A percentile compares a stretch with the other conserved stretches of the same genome.
phyloP scores from a whole-genome alignment of 148 eudicot species.

The Vaccinium myrtillus region DNA sequence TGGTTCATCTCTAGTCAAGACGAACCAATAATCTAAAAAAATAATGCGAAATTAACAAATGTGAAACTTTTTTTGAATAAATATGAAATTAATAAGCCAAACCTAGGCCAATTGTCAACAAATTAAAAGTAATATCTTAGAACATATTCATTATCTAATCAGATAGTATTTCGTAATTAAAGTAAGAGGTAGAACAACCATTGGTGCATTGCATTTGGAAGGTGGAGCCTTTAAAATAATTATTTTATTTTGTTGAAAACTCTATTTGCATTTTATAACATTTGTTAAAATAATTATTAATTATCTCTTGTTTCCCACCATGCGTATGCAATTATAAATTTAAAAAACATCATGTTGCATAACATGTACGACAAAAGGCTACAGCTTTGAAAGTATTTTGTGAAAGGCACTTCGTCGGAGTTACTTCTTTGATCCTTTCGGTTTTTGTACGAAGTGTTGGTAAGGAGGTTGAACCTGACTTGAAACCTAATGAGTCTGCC shows the following conservation, averaged over 20 bases:
- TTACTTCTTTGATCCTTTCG: no score
- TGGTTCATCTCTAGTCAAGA: no score
- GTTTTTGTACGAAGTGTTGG: no score
- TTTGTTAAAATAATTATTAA: not conserved
- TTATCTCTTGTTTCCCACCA: not conserved
- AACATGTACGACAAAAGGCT: not conserved
- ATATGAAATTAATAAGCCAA: no score
- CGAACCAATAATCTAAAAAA: no score
- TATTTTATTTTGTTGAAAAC: not conserved
- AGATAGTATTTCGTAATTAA: not conserved
- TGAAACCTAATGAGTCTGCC: no score
- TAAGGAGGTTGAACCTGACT: no score
- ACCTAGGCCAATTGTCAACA: no score
- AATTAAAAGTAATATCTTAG: no score
- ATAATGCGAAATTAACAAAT: not conserved
- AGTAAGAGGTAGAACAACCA: not conserved
- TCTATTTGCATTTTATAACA: not conserved
- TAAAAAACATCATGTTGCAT: not conserved
- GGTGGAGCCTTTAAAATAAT: not conserved
- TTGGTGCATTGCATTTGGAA: not conserved
- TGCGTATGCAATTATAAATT: not conserved
- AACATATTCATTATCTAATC: not conserved
- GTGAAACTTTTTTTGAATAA: no score
- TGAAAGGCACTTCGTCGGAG: no score
- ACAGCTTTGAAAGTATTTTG: not conserved